Conservation (phyloP, 2,329 filamentous ascomycete genomes). For the Fusarium penzigii region DNA sequence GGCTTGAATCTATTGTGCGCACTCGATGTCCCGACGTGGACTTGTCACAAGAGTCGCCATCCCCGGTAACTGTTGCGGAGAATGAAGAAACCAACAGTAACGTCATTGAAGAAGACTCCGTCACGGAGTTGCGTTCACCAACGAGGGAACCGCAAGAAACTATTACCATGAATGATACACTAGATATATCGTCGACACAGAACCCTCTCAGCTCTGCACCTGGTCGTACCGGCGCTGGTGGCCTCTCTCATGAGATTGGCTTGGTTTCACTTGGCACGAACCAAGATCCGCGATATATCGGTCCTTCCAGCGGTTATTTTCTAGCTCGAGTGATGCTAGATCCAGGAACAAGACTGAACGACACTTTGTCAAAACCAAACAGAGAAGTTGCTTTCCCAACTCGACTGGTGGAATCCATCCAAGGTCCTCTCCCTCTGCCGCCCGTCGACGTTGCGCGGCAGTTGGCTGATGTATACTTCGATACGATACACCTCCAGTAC, state of each 20-base stretch:
- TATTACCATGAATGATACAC: background rate
- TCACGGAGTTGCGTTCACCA: background rate
- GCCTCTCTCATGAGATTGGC: conserved; percentile 52
- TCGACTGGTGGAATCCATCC: conserved; percentile 34
- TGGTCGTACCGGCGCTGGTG: conserved; percentile 20
- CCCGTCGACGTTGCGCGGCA: conserved; percentile 38
- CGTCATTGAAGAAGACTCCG: background rate
- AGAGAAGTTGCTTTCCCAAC: conserved; percentile 21
- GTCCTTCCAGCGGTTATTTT: conserved; percentile 57
- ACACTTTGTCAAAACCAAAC: conserved; percentile 3
- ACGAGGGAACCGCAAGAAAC: background rate
- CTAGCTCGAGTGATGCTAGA: conserved; percentile 51
- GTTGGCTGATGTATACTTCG: conserved; percentile 49
- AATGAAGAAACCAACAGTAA: conserved; percentile 8
- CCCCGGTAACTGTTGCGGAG: conserved; percentile 14
- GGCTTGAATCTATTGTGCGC: conserved; percentile 47
- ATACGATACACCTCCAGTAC: conserved; percentile 48
- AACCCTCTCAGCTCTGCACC: conserved; percentile 11
- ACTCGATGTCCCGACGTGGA: conserved; percentile 45
- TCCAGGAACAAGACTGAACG: conserved; percentile 32
- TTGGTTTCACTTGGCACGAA: conserved; percentile 51
- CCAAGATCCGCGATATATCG: conserved; percentile 52
- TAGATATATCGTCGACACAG: conserved; percentile 3
- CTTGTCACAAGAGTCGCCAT: conserved; percentile 28
- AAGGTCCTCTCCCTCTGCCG: conserved; percentile 35